Percentiles rank a stretch among this genome's conserved stretches.
Conservation (phyloP, 2,329 filamentous ascomycete genomes). For the Teratosphaeria destructans region DNA sequence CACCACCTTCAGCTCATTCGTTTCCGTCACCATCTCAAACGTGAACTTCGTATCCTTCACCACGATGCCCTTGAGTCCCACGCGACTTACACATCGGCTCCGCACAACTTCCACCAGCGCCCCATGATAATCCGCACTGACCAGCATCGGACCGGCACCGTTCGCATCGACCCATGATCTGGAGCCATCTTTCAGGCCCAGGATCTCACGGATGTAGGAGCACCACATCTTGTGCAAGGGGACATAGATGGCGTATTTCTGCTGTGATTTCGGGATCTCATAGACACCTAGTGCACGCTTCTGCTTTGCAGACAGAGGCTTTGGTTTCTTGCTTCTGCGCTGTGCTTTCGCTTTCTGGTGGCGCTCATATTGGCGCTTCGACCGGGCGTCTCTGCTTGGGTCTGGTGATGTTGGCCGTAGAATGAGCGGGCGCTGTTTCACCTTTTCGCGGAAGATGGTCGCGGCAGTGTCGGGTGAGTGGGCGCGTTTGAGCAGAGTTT, state of each 20-base stretch:
- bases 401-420: conserved; percentile 66
- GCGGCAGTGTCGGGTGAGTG: conserved; percentile 63
- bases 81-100: conserved; percentile 68
- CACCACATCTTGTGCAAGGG: conserved; percentile 72
- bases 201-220: conserved; percentile 71
- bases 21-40: conserved; percentile 70
- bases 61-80: conserved; percentile 78
- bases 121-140: conserved; percentile 83
- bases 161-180: conserved; percentile 43
- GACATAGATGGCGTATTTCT: conserved; percentile 65
- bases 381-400: conserved; percentile 44
- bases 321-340: conserved; percentile 40
- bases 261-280: conserved; percentile 57
- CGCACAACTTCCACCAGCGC: conserved; percentile 73
- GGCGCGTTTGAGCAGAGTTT: conserved; percentile 62
- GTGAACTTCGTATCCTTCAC: conserved; percentile 79
- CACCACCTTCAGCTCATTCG: conserved; percentile 62
- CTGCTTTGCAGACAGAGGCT: conserved; percentile 67
- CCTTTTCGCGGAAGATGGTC: conserved; percentile 69
- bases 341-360: conserved; percentile 21
- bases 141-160: conserved; percentile 61
- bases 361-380: conserved; percentile 27
- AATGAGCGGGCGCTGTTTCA: conserved; percentile 70
- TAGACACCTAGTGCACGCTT: conserved; percentile 65
- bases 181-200: conserved; percentile 42